Base-by-base conservation (phyloP, 345 rosid species). In the Viola odorata region DNA sequence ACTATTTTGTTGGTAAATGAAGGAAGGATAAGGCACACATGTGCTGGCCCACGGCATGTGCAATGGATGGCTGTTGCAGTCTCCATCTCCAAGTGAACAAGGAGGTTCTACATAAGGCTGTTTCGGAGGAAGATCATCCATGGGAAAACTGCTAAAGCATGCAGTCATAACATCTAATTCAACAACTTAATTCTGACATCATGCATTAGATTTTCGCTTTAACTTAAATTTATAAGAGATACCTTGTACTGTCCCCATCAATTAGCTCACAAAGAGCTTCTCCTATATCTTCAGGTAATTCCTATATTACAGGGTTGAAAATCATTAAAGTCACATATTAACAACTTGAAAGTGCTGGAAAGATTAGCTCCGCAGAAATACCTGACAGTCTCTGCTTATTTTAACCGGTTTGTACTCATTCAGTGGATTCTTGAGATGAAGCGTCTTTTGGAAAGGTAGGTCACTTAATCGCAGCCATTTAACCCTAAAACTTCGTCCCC, bases 361-460 rank as follows among this genome's bases (percentile, higher is more conserved):
- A 5, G 55, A 63, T 62, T 41, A 54, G 32, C 32, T 7, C 50
- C 37, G 45, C 12, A 60, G 50, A 58, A 71, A 64, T 57, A 92
- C 98, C 98, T 89, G 96, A 56, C 98, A 92, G 65, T 92, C 98
- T 67, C 98, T 83, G 83, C 98, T 92, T 73, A 89, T 92, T 83
- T 92, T 89, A 73, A 92, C 96, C 72, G 96, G 96, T 72, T 87
- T 92, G 77, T 78, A 80, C 73, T 87, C 95, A 78, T 89, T 92
- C 75, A 92, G 66, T 57, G 96, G 96, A 73, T 92, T 89, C 88
- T 82, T 87, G 66, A 91, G 96, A 78, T 92, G 96, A 64, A 87
- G 86, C 57, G 96, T 92, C 85, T 85, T 87, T 71, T 85, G 96
- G 77, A 92, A 92, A 68, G 98, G 96, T 78, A 92, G 64, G 62